A percentile compares a stretch with the other conserved stretches of the same genome.
phyloP scores from a whole-genome alignment of 805 yeast genomes.

The Pichia californica region DNA sequence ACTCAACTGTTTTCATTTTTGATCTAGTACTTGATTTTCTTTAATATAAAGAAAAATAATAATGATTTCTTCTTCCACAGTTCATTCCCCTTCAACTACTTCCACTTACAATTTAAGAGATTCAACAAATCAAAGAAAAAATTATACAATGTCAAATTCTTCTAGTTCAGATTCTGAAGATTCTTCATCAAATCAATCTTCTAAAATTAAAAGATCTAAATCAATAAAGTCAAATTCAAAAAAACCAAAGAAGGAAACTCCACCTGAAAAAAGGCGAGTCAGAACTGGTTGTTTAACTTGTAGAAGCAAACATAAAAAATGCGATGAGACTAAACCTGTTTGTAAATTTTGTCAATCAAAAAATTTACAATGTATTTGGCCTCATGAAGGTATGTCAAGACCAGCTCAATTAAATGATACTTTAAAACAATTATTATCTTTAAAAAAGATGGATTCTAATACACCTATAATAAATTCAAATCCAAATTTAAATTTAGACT shows the following conservation, averaged over 20 bases:
- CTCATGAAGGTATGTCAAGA: slow-evolving; percentile 12
- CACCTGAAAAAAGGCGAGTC: slow-evolving; percentile 32
- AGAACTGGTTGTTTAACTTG: slow-evolving; percentile 47
- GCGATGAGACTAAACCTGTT: slow-evolving; percentile 50
- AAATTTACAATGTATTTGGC: slow-evolving; percentile 33
- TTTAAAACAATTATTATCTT: slow-evolving; percentile 5
- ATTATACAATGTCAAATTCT: neutral
- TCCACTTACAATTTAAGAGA: neutral
- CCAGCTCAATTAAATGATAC: slow-evolving; percentile 7
- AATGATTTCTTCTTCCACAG: neutral
- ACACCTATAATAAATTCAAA: neutral
- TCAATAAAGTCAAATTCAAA: neutral
- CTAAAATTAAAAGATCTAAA: neutral
- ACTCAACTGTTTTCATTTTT: no score
- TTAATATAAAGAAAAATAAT: neutral
- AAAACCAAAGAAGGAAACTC: slow-evolving; percentile 24
- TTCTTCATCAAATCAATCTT: neutral
- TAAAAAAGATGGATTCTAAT: slow-evolving; percentile 2
- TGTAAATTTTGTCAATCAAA: slow-evolving; percentile 40
- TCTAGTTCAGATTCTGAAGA: neutral
- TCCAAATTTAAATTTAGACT: neutral
- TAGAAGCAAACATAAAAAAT: slow-evolving; percentile 46
- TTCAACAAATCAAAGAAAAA: neutral
- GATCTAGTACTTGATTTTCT: no score
- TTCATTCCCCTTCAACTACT: neutral